Percentiles rank a stretch among this genome's conserved stretches.
These are phyloP conservation scores for Kwoniella sp. DNA, from an alignment of 768 basidiomycete species.

Conservation along the genomic window DNA sequence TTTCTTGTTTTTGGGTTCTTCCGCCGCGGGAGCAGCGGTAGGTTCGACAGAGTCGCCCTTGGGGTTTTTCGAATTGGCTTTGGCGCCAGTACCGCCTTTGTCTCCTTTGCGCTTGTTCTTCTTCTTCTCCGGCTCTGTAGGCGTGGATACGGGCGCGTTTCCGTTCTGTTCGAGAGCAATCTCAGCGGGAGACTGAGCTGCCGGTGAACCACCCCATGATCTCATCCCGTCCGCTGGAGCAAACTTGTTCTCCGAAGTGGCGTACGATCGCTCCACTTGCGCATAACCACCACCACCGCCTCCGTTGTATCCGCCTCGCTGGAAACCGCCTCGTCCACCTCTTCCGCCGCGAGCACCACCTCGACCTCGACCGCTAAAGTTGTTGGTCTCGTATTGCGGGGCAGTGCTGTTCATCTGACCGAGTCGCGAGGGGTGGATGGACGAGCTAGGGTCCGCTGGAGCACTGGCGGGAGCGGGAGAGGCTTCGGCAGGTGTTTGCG, in stretches of 20 bases:
- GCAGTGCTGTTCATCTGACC: constrained; percentile 41
- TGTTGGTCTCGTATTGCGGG: constrained; percentile 29
- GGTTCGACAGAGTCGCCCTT: constrained; percentile 8
- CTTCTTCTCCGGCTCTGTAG: constrained; percentile 31
- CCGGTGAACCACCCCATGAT: constrained; percentile 35
- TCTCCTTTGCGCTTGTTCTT: constrained; percentile 53
- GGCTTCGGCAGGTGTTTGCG: constrained; percentile 6
- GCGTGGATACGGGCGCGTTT: not conserved
- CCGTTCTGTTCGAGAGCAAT: not conserved
- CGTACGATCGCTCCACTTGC: constrained; percentile 51
- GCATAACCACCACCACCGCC: constrained; percentile 38
- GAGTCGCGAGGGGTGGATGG: constrained; percentile 60
- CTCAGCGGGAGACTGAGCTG: constrained; percentile 9
- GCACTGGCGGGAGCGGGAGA: constrained; percentile 26
- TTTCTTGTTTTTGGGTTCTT: constrained; percentile 37
- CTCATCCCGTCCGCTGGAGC: constrained; percentile 37
- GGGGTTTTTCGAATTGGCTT: constrained; percentile 49
- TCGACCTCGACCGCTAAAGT: constrained; percentile 36
- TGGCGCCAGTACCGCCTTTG: constrained; percentile 53
- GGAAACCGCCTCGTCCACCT: constrained; percentile 55
- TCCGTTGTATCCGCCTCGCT: constrained; percentile 57
- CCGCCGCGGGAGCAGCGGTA: not conserved
- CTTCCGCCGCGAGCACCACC: constrained; percentile 48
- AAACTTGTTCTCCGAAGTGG: constrained; percentile 38
- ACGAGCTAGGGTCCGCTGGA: constrained; percentile 58